phyloP scores from a whole-genome alignment of 495 filamentous ascomycete species.

The Penicillium salamii region DNA sequence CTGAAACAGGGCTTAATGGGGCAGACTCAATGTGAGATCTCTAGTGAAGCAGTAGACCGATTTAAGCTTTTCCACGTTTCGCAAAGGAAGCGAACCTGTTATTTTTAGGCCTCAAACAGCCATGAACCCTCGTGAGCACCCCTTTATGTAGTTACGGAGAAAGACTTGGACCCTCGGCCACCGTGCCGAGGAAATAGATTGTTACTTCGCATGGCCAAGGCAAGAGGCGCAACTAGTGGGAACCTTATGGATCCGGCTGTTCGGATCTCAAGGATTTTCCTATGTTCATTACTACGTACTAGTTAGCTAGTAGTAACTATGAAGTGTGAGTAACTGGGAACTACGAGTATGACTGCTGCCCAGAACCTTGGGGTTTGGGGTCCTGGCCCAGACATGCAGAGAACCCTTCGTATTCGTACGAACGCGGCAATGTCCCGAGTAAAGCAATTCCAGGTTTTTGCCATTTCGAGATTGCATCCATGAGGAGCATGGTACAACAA shows the following conservation, averaged over 20 bases:
- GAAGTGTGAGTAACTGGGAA: no score
- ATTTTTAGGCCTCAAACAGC: background rate
- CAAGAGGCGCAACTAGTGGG: background rate
- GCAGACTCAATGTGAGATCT: constrained; percentile 1
- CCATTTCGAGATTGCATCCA: background rate
- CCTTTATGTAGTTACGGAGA: background rate
- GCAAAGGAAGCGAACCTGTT: background rate
- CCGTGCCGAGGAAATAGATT: background rate
- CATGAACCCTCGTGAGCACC: background rate
- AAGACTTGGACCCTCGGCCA: background rate
- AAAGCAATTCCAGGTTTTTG: background rate
- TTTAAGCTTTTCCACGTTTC: background rate
- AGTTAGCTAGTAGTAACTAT: no score
- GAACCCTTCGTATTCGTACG: background rate
- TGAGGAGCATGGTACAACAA: no score
- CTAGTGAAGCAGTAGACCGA: background rate
- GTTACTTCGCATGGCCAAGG: background rate
- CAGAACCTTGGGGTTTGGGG: no score
- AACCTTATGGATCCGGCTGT: background rate
- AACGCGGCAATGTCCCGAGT: background rate
- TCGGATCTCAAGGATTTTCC: background rate
- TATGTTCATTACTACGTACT: no score
- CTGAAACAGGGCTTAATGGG: background rate
- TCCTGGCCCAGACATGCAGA: background rate
- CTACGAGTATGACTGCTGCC: no score